Base-by-base conservation (phyloP, 108 stramenopile genomes). In the Skeletonema marinoi region DNA sequence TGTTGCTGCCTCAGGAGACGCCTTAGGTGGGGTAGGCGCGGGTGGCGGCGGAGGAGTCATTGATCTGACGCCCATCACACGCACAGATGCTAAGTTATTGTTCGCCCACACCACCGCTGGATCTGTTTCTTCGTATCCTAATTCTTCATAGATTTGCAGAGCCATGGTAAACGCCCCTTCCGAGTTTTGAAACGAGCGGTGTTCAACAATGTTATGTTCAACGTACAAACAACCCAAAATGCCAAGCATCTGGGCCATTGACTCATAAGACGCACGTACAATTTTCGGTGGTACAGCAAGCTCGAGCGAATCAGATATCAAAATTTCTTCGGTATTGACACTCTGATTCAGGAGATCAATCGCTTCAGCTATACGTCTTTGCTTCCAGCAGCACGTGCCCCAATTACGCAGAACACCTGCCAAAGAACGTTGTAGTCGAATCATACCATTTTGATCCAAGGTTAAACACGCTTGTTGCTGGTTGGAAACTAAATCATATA, bases 351-450 rank as follows among this genome's bases (percentile, higher is more conserved):
- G 66, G 11, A 58, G 36, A 58, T 71, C 77, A 38, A 78, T 66
- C 2, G 77, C 69, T 29, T 78, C 70, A 3, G 65, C 12, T 41
- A 71, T 65, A 39, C 32, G 39, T 5, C 65, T 21, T 36, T 78
- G 70, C 17, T 78, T 71, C 68, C 63, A 71, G 66, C 25, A 71
- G 60, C 77, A 71, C 31, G 77, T 78, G 16, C 77, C 77, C 8
- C 44, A 58, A 71, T 78, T 78, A 19, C 77, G 44, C 6, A 71
- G 32, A 30, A 70, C 70, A 3, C 77, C 77, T 11, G 77, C 60
- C 32, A 78, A 60, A 6, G 77, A 70, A 32, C 65, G 70, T 41
- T 44, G 58, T n/a, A 77, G 6, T 31, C 42, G 38, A 4, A 51
- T 51, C 50, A 51, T 19, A 51, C 19, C 50, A 51, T 19, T 51